phyloP scores from a whole-genome alignment of 2,329 filamentous ascomycete species.

The Hirsutella minnesotensis region DNA sequence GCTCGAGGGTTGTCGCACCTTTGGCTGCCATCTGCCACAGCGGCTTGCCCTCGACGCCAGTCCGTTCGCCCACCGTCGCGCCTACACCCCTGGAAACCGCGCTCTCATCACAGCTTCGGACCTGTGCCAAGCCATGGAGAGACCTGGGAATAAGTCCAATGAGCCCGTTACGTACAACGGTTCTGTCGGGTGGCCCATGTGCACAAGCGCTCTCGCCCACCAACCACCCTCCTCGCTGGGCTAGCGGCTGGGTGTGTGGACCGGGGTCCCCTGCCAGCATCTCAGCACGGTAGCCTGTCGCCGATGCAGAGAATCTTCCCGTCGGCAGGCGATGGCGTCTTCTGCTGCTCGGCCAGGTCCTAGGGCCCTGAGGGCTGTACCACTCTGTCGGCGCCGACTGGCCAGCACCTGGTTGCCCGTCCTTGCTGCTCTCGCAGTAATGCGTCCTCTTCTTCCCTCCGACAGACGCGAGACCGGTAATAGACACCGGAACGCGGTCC shows the following conservation, averaged over 20 bases:
- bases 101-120: neutral
- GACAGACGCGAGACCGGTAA: neutral
- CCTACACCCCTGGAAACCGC: neutral
- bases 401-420: neutral
- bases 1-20: no score
- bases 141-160: neutral
- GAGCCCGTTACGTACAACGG: neutral
- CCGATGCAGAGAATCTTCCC: constrained; percentile 4
- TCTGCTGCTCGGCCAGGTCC: neutral
- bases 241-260: neutral
- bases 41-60: no score
- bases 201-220: neutral
- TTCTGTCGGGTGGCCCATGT: neutral
- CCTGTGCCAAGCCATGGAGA: neutral
- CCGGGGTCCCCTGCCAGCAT: neutral
- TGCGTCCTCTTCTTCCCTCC: neutral
- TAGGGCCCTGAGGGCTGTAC: neutral
- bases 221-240: neutral
- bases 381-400: neutral
- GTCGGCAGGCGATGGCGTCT: neutral
- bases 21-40: no score
- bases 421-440: neutral
- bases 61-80: no score
- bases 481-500: neutral
- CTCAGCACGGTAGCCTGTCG: constrained; percentile 1